These are phyloP conservation scores for Pyrus pyrifolia DNA, from an alignment of 306 rosid species.

Conservation along the genomic window DNA sequence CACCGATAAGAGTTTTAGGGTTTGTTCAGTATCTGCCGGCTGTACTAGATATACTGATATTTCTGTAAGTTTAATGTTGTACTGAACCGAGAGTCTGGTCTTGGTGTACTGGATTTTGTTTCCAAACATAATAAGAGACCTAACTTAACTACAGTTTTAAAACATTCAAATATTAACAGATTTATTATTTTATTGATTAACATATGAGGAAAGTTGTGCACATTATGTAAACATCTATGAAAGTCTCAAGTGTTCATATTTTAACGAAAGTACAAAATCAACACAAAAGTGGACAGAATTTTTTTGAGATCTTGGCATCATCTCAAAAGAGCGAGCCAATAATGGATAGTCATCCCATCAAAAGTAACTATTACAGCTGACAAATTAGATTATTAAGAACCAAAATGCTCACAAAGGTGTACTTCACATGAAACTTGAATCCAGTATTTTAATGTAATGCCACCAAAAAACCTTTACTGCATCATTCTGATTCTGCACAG, in stretches of 20 bases:
- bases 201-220: too few relatives aligned
- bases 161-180: neutral
- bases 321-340: neutral
- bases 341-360: neutral
- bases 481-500: neutral
- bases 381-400: neutral
- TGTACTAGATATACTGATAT: neutral
- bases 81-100: neutral
- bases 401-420: neutral
- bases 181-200: neutral
- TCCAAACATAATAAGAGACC: neutral
- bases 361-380: neutral
- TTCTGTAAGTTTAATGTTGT: neutral
- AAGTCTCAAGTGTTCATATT: neutral
- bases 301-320: neutral
- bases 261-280: neutral
- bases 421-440: neutral
- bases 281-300: neutral
- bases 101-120: neutral
- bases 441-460: neutral
- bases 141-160: neutral
- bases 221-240: neutral
- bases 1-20: neutral
- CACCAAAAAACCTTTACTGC: neutral
- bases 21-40: neutral